These are phyloP conservation scores for Mortierella antarctica DNA, from an alignment of 192 early-diverging fungal species.

Conservation along the genomic window DNA sequence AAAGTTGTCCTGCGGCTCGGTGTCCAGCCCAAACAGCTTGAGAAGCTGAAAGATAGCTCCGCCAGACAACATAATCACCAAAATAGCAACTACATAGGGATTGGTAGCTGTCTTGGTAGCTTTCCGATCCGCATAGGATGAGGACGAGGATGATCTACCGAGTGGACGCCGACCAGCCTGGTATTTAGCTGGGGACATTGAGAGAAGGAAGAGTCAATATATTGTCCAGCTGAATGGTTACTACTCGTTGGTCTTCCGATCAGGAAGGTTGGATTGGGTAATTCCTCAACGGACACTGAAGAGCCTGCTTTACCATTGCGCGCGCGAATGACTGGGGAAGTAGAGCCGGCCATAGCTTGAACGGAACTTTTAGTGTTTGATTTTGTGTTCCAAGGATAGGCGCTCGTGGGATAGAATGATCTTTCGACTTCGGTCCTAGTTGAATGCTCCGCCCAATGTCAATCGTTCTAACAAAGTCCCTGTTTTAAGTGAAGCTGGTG, in stretches of 20 bases:
- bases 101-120: background rate
- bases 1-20: too few species aligned
- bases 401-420: background rate
- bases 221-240: background rate
- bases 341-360: background rate
- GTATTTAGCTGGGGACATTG: slow-evolving; percentile 4
- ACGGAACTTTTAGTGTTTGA: too few species aligned
- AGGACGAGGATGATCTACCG: background rate
- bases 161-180: background rate
- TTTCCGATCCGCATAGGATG: background rate
- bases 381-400: background rate
- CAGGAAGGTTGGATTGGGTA: background rate
- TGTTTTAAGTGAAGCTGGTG: background rate
- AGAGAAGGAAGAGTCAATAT: background rate
- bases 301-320: slow-evolving; percentile 26
- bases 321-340: slow-evolving; percentile 21
- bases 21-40: slow-evolving; percentile 7
- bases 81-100: slow-evolving; percentile 12
- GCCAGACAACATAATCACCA: slow-evolving; percentile 23
- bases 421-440: background rate
- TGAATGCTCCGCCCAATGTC: background rate
- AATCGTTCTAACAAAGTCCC: background rate
- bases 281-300: too few species aligned
- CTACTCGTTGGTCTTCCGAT: background rate
- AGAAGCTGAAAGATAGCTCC: slow-evolving; percentile 21